These are phyloP conservation scores for Ogataea ramenticola DNA, from an alignment of 805 yeast genomes.

Conservation along the genomic window DNA sequence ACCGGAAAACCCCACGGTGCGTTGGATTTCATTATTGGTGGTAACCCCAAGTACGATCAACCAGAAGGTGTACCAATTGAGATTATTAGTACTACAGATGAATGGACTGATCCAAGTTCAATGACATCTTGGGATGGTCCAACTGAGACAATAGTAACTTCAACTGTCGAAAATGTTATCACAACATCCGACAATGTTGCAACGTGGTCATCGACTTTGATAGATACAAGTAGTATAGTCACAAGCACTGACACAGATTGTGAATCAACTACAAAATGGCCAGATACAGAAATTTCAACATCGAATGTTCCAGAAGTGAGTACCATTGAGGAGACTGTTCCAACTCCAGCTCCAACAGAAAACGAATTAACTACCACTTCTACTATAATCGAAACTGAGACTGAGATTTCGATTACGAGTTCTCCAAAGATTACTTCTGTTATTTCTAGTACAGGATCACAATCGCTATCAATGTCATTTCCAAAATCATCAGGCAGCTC, in stretches of 20 bases:
- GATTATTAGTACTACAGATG: background rate
- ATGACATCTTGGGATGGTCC: too few relatives aligned
- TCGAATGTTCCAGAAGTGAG: too few relatives aligned
- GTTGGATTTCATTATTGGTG: conserved; percentile 2
- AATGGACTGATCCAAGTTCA: background rate
- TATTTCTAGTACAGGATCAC: too few relatives aligned
- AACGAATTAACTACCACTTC: background rate
- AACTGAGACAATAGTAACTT: too few relatives aligned
- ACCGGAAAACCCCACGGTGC: conserved; percentile 5
- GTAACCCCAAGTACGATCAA: conserved; percentile 4
- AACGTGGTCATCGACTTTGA: too few relatives aligned
- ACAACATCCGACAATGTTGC: too few relatives aligned
- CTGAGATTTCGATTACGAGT: too few relatives aligned
- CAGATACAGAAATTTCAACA: background rate
- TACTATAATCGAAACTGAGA: background rate
- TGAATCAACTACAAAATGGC: background rate
- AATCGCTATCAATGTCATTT: too few relatives aligned
- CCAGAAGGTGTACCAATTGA: background rate
- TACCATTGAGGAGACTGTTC: too few relatives aligned
- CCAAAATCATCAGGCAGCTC: too few relatives aligned
- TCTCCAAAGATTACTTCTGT: too few relatives aligned
- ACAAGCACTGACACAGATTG: background rate
- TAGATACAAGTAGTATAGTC: conserved; percentile 3
- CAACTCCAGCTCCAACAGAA: background rate
- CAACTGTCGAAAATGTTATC: too few relatives aligned